A percentile compares a stretch with the other conserved stretches of the same genome.
Evolutionary conservation across 257 asterid genomes (phyloP).

Genomic region (Coffea eugenioides): DNA sequence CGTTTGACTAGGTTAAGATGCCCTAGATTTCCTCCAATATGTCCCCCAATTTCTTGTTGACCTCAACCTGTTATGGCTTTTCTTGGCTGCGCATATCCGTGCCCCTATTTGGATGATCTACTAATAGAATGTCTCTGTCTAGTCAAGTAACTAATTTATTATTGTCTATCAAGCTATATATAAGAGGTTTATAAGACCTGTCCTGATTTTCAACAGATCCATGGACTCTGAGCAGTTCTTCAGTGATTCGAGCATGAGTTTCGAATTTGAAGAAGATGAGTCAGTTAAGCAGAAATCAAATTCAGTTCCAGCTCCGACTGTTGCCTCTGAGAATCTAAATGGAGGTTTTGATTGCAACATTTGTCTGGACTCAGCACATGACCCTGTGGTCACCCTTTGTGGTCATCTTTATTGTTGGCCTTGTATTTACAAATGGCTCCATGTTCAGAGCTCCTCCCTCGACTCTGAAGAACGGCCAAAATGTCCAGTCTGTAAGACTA

Average conservation of each 20-base stretch:
- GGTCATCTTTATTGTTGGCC: constrained; percentile 98
- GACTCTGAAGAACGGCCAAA: constrained; percentile 58
- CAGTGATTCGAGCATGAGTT: constrained; percentile 34
- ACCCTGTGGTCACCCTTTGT: constrained; percentile 83
- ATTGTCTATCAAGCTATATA: not conserved
- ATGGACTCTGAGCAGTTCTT: constrained; percentile 55
- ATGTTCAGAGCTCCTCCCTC: constrained; percentile 48
- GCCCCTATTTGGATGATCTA: not conserved
- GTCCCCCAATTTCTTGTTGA: not conserved
- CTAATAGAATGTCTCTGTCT: not conserved
- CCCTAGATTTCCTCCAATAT: not conserved
- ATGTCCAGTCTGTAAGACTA: constrained; percentile 81
- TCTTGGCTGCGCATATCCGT: not conserved
- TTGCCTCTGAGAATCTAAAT: constrained; percentile 41
- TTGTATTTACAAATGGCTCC: constrained; percentile 87
- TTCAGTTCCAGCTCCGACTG: constrained; percentile 30
- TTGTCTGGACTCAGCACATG: constrained; percentile 72
- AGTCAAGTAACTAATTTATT: not conserved
- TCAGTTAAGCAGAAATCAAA: constrained; percentile 43
- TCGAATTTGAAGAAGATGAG: constrained; percentile 42
- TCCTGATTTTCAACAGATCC: constrained; percentile 37
- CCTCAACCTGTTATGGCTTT: not conserved
- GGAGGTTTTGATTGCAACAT: constrained; percentile 84
- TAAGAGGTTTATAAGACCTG: not conserved
- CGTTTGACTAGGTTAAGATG: not conserved